Evolutionary conservation across 805 yeast genomes (phyloP).

Genomic region (Lipomyces japonicus): DNA sequence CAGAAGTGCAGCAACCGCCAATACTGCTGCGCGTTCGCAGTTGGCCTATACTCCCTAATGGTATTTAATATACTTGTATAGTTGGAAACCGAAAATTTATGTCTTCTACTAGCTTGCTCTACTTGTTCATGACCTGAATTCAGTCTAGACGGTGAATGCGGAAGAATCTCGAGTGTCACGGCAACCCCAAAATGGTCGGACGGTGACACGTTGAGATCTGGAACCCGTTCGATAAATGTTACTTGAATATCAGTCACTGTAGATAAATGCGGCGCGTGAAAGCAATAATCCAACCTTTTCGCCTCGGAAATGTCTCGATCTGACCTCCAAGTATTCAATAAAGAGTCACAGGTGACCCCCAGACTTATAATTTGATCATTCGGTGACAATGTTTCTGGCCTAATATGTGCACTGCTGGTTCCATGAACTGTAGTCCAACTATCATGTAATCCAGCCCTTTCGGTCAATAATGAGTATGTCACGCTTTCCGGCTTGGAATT

Average conservation of each 20-base stretch:
- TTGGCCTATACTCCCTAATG: conserved; percentile 49
- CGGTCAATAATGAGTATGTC: conserved; percentile 69
- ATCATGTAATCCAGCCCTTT: conserved; percentile 53
- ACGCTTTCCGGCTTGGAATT: conserved; percentile 84
- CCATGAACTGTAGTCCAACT: conserved; percentile 27
- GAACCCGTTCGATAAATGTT: conserved; percentile 65
- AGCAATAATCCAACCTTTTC: conserved; percentile 83
- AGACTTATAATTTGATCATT: conserved; percentile 63
- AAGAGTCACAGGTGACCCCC: conserved; percentile 88
- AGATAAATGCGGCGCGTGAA: conserved; percentile 58
- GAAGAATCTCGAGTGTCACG: conserved; percentile 31
- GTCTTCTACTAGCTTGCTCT: conserved; percentile 20
- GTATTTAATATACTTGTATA: conserved; percentile 51
- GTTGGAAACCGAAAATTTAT: conserved; percentile 12
- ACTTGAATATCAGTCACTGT: conserved; percentile 62
- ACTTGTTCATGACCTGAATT: conserved; percentile 16
- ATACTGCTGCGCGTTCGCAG: conserved; percentile 54
- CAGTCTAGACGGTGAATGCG: conserved; percentile 11
- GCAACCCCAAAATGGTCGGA: conserved; percentile 86
- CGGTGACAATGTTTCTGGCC: conserved; percentile 17
- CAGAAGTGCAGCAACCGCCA: conserved; percentile 68
- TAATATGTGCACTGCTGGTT: conserved; percentile 1
- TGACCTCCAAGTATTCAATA: conserved; percentile 80
- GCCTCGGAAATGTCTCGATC: conserved; percentile 58
- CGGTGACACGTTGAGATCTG: conserved; percentile 52